Evolutionary conservation across 1,284 basidiomycete species (phyloP).

Genomic region (Fomitopsis palustris): DNA sequence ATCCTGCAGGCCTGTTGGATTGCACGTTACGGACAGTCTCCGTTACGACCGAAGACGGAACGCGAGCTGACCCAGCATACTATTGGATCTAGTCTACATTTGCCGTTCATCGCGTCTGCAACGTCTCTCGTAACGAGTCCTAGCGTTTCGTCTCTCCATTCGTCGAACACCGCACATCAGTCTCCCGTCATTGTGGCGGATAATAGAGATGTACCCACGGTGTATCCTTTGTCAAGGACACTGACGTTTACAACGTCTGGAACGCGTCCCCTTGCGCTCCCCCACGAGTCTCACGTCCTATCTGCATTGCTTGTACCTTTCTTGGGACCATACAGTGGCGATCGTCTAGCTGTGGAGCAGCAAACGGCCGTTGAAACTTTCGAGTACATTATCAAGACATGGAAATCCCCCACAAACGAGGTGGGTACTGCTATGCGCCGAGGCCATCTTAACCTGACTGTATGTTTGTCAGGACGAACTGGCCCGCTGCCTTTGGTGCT

Average conservation of each 20-base stretch:
- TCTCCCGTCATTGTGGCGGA: conserved; percentile 28
- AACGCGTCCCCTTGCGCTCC: conserved; percentile 35
- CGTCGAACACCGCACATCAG: conserved; percentile 36
- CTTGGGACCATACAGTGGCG: conserved; percentile 32
- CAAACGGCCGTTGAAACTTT: conserved; percentile 58
- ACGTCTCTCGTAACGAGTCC: conserved; percentile 28
- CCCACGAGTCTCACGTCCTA: conserved; percentile 55
- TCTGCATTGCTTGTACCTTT: conserved; percentile 58
- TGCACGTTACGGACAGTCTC: conserved; percentile 37
- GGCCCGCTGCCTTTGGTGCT: conserved; percentile 66
- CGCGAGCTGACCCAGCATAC: conserved; percentile 32
- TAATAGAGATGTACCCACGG: conserved; percentile 27
- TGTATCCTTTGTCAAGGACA: conserved; percentile 31
- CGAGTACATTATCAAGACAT: conserved; percentile 51
- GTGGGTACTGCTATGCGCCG: conserved; percentile 23
- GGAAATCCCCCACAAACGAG: conserved; percentile 51
- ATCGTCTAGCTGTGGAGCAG: conserved; percentile 45
- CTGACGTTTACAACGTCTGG: conserved; percentile 32
- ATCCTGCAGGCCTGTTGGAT: conserved; percentile 49
- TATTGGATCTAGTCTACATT: conserved; percentile 36
- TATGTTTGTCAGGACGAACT: conserved; percentile 39
- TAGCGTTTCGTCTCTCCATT: conserved; percentile 18
- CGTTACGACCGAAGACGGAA: conserved; percentile 29
- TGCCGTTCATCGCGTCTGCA: conserved; percentile 47
- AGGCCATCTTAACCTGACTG: no score